Percentiles rank a stretch among this genome's conserved stretches.
Evolutionary conservation across 2,329 filamentous ascomycete species (phyloP).

Genomic region (Penicillium sclerotigenum): DNA sequence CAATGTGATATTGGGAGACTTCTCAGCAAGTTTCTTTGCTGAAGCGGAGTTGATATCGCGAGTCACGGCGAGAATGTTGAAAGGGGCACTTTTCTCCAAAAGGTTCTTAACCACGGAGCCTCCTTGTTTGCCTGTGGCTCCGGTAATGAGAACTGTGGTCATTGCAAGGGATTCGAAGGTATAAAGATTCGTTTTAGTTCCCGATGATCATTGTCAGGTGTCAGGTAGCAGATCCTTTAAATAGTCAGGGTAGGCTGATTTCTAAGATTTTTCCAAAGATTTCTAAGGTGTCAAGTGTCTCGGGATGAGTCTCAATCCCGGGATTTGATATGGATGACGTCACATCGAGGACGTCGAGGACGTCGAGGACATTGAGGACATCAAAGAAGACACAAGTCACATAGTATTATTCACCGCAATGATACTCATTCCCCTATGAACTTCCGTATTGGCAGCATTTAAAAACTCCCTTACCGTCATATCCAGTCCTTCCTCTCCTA

Average conservation of each 20-base stretch:
- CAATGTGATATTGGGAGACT: constrained; percentile 49
- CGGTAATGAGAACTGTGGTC: constrained; percentile 34
- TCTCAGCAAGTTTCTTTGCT: constrained; percentile 41
- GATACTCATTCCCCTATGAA: constrained; percentile 20
- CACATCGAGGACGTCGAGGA: background rate
- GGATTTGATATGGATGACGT: background rate
- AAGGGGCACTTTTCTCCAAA: constrained; percentile 30
- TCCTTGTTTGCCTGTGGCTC: constrained; percentile 45
- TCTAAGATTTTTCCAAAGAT: background rate
- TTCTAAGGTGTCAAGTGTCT: background rate
- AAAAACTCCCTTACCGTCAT: constrained; percentile 19
- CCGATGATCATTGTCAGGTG: too few relatives aligned
- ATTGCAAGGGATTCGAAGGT: background rate
- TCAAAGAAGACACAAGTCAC: background rate
- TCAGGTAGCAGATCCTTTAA: background rate
- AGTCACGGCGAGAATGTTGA: constrained; percentile 59
- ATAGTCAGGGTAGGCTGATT: background rate
- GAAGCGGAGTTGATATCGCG: constrained; percentile 52
- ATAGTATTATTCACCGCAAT: constrained; percentile 13
- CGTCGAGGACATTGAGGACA: background rate
- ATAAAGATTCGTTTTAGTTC: too few relatives aligned
- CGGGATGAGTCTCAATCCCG: background rate
- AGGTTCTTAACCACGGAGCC: constrained; percentile 32
- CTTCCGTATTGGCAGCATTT: constrained; percentile 11
- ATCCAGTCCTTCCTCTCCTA: constrained; percentile 17